Evolutionary conservation across 2,329 filamentous ascomycete genomes (phyloP).

Genomic region (Thelonectria olida): DNA sequence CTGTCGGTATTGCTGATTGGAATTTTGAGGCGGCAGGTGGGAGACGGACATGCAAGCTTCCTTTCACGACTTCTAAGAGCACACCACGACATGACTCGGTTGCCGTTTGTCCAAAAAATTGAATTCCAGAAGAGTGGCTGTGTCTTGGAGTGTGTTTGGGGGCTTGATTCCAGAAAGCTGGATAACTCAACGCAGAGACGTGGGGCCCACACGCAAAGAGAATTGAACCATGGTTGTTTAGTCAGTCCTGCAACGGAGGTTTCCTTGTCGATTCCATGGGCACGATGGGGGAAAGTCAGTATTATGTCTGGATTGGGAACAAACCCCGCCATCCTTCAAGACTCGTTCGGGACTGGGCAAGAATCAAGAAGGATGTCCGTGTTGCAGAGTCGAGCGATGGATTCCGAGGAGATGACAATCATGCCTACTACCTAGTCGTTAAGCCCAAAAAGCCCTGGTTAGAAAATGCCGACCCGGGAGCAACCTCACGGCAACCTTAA

Average conservation of each 20-base stretch:
- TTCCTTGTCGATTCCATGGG: background rate
- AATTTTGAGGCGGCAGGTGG: background rate
- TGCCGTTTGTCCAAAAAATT: background rate
- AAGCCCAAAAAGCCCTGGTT: background rate
- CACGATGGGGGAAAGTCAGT: background rate
- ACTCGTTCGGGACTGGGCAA: background rate
- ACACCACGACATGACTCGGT: background rate
- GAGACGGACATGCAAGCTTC: background rate
- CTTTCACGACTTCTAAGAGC: background rate
- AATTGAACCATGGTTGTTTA: background rate
- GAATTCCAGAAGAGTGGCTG: background rate
- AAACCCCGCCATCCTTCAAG: background rate
- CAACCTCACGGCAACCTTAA: conserved; percentile 3
- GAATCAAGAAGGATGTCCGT: background rate
- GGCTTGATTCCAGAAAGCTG: background rate
- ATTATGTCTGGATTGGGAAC: background rate
- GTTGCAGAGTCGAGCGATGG: background rate
- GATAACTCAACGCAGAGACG: background rate
- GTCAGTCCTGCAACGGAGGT: background rate
- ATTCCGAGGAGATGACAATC: background rate
- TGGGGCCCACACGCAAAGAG: background rate
- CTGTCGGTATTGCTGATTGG: background rate
- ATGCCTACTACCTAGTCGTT: too few relatives aligned
- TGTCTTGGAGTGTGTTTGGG: background rate
- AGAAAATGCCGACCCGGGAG: conserved; percentile 1